These are phyloP conservation scores for Galium porrigens DNA, from an alignment of 305 asterid species.

Conservation along the genomic window DNA sequence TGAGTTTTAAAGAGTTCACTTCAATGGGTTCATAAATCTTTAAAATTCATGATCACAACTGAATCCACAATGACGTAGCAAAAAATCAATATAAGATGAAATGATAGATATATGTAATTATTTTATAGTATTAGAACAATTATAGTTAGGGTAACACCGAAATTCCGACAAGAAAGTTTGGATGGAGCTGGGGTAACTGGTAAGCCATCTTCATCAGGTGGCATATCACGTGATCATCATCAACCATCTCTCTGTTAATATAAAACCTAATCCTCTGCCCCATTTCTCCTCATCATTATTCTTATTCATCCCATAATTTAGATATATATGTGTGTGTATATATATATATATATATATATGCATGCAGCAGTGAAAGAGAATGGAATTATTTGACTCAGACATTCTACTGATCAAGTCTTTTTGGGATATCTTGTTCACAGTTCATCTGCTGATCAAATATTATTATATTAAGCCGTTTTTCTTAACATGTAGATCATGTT, in stretches of 20 bases:
- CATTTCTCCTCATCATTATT: background rate
- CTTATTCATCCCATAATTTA: background rate
- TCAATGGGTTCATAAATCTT: too few species aligned
- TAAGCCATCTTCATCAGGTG: constrained; percentile 38
- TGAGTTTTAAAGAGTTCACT: too few species aligned
- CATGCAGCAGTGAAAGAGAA: background rate
- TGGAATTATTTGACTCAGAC: background rate
- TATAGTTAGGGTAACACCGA: constrained; percentile 13
- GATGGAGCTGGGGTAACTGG: constrained; percentile 18
- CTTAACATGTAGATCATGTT: background rate
- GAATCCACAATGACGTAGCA: too few species aligned
- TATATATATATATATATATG: too few species aligned
- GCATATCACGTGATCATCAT: constrained; percentile 30
- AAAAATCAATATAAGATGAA: too few species aligned
- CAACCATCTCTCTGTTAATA: background rate
- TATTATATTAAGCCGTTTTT: background rate
- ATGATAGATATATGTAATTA: background rate
- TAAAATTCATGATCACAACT: too few species aligned
- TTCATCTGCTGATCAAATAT: background rate
- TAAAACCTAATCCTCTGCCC: constrained; percentile 12
- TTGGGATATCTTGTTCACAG: background rate
- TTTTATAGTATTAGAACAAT: background rate
- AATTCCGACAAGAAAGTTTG: constrained; percentile 25
- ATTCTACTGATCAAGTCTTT: background rate
- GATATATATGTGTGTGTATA: too few species aligned